Conservation (phyloP, 1,284 basidiomycete genomes). For the Neolentinus lepideus region DNA sequence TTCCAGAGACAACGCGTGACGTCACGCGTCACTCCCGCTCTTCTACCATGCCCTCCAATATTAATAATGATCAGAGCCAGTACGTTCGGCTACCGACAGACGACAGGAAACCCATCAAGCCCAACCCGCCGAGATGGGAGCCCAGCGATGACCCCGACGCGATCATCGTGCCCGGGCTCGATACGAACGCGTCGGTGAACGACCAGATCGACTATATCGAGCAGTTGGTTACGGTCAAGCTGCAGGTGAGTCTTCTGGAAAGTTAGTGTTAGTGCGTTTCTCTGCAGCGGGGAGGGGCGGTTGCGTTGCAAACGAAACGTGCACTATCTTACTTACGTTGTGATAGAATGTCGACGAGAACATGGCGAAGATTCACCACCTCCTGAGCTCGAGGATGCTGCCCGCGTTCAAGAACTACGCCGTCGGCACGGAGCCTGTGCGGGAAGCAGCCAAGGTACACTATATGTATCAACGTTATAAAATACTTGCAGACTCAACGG, state of each 20-base stretch:
- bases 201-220: conserved; percentile 94
- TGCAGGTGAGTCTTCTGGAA: conserved; percentile 46
- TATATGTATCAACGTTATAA: too few species aligned
- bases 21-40: too few species aligned
- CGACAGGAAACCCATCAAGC: neutral
- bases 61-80: neutral
- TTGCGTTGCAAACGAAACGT: neutral
- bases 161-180: conserved; percentile 70
- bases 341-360: conserved; percentile 87
- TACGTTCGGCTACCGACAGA: neutral
- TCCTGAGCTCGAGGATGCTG: conserved; percentile 76
- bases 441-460: conserved; percentile 80
- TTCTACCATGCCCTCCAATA: too few species aligned
- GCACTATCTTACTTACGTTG: conserved; percentile 1
- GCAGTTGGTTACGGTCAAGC: conserved; percentile 86
- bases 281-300: neutral
- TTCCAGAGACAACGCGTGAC: too few species aligned
- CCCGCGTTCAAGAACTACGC: conserved; percentile 88
- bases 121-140: conserved; percentile 52
- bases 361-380: conserved; percentile 84
- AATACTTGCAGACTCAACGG: neutral
- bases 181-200: conserved; percentile 64
- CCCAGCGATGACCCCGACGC: conserved; percentile 54
- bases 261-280: neutral
- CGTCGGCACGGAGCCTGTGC: conserved; percentile 78